A percentile compares a stretch with the other conserved stretches of the same genome.
phyloP scores from a whole-genome alignment of 176 grass and related monocot species.

The Triticum dicoccoides region DNA sequence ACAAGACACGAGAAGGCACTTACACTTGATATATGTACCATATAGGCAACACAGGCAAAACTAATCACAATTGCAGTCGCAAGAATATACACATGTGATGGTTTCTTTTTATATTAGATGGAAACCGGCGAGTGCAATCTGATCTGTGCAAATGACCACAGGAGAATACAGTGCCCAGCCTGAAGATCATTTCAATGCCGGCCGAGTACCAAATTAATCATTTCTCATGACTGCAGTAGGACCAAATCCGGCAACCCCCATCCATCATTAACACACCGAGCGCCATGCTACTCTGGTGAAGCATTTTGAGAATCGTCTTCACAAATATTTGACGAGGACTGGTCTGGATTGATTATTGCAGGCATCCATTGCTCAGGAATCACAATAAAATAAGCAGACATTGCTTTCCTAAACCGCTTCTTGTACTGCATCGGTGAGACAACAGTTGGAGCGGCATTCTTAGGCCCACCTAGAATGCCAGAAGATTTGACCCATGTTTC shows the following conservation, averaged over 20 bases:
- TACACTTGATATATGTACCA: not conserved
- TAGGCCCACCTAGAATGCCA: constrained; percentile 79
- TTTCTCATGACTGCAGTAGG: not conserved
- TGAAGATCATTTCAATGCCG: not conserved
- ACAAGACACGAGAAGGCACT: constrained; percentile 7
- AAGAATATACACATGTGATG: constrained; percentile 44
- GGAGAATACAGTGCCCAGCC: not conserved
- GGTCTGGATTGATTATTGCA: constrained; percentile 49
- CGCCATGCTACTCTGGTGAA: constrained; percentile 25
- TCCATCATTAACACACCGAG: not conserved
- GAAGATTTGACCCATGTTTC: constrained; percentile 97
- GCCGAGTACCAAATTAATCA: not conserved
- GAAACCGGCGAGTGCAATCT: not conserved
- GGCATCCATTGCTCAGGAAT: constrained; percentile 96
- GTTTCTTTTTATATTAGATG: not conserved
- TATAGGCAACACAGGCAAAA: not conserved
- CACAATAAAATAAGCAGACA: constrained; percentile 96
- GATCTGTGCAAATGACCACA: constrained; percentile 41
- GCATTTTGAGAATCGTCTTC: constrained; percentile 45
- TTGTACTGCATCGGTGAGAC: constrained; percentile 96
- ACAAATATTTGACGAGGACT: constrained; percentile 36
- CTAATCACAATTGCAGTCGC: constrained; percentile 42
- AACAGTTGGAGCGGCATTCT: constrained; percentile 76
- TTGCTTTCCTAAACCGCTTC: constrained; percentile 94
- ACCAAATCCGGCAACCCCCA: not conserved